Base-by-base conservation (phyloP, 2,329 filamentous ascomycete genomes). In the Corniculantispora saksenae region DNA sequence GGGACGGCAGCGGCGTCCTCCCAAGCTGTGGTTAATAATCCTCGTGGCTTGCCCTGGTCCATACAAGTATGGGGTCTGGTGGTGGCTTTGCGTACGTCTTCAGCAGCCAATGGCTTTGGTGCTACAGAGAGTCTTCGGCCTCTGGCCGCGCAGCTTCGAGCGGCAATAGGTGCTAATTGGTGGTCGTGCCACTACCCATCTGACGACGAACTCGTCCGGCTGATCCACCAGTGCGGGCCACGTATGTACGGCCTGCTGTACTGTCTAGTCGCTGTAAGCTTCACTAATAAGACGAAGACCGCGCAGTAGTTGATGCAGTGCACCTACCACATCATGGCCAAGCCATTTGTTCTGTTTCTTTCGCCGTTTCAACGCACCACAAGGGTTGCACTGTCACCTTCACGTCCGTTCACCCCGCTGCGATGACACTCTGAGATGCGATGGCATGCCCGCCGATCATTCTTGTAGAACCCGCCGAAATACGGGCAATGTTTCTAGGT, bases 381-480 rank as follows among this genome's bases (percentile, higher is more conserved):
- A 17, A 45, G 17, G 23, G 55, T 58, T 35, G 25, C 56, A 48
- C 23, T 23, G n/a, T 21, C 38, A 29, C 12, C 10, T 15, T 21
- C 15, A 13, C 12, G 29, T 38, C 29, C 51, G 29, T 38, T 38
- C 29, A 23, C 51, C 19, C 19, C 27, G 6, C 10, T 38, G 27
- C 51, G 17, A 53, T 55, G 51, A 38, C 51, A 55, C n/a, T 48
- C 56, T 25, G 29, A 61, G 59, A 61, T 61, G 48, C 59, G 59
- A 61, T 61, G 59, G 59, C 23, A 53, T 27, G 32, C 32, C 43
- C 54, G 59, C 25, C 59, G 59, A 61, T 61, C 59, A 61, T 19
- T 48, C 50, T 54, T 35, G 32, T 40, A 53, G 45, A 40, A 45
- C 59, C 59, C 59, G 48, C 50, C 45, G 1, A 54, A 43, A 43